These are phyloP conservation scores for Catenaria anguillulae DNA, from an alignment of 371 early-diverging fungal species.

Conservation along the genomic window DNA sequence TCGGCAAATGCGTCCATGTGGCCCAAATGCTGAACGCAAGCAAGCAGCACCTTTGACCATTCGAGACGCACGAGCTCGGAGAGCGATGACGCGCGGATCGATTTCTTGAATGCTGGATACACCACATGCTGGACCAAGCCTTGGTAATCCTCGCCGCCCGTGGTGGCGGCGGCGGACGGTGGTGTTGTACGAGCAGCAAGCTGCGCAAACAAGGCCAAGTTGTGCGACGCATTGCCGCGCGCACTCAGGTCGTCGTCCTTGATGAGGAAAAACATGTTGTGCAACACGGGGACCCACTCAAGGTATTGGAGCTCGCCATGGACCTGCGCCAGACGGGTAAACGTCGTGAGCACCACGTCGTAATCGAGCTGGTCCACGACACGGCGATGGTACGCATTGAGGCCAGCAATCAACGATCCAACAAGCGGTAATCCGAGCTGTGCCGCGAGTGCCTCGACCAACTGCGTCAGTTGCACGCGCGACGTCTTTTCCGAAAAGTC, in stretches of 20 bases:
- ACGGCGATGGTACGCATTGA: slow-evolving; percentile 57
- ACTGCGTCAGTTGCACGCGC: slow-evolving; percentile 31
- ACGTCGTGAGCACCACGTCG: slow-evolving; percentile 61
- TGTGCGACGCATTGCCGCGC: slow-evolving; percentile 63
- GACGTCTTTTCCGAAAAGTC: slow-evolving; percentile 13
- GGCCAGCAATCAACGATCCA: slow-evolving; percentile 39
- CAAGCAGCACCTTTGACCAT: slow-evolving; percentile 45
- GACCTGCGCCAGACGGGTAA: slow-evolving; percentile 30
- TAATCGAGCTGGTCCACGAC: slow-evolving; percentile 82
- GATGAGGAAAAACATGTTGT: slow-evolving; percentile 62
- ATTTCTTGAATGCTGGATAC: slow-evolving; percentile 56
- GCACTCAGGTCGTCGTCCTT: slow-evolving; percentile 81
- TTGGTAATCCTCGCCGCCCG: slow-evolving; percentile 15
- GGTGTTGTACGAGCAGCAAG: slow-evolving; percentile 18
- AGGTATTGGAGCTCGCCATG: slow-evolving; percentile 41
- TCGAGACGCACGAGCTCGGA: slow-evolving; percentile 52
- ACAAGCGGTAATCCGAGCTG: slow-evolving; percentile 16
- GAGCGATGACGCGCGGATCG: slow-evolving; percentile 29
- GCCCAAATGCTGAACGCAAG: slow-evolving; percentile 45
- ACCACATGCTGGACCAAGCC: slow-evolving; percentile 42
- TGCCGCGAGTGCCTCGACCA: slow-evolving; percentile 34
- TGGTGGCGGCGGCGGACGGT: background rate
- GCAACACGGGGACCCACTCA: slow-evolving; percentile 75
- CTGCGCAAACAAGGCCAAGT: slow-evolving; percentile 47
- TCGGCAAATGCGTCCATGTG: slow-evolving; percentile 42